Evolutionary conservation across 495 filamentous ascomycete genomes (phyloP).

Genomic region (Talaromyces proteolyticus): DNA sequence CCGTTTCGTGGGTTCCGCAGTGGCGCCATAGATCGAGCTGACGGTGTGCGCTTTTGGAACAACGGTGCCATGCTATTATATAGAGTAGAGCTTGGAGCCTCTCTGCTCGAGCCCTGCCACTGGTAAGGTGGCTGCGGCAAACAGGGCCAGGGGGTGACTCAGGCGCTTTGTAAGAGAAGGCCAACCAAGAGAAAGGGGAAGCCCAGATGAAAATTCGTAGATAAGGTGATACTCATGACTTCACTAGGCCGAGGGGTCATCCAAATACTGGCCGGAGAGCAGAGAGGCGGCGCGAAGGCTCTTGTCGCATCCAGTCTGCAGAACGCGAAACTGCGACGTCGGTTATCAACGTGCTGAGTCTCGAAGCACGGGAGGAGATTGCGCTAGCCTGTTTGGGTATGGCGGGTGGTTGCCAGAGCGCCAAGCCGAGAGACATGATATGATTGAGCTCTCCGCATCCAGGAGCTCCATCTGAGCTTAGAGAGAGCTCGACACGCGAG

Average conservation of each 20-base stretch:
- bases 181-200: neutral
- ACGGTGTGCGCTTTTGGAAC: neutral
- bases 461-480: too few species aligned
- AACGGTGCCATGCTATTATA: slow-evolving; percentile 4
- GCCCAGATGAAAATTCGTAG: neutral
- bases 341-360: neutral
- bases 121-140: neutral
- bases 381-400: neutral
- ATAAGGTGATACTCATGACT: neutral
- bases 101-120: neutral
- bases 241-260: neutral
- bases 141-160: neutral
- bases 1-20: slow-evolving; percentile 19
- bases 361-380: neutral
- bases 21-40: slow-evolving; percentile 6
- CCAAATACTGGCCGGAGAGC: neutral
- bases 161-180: neutral
- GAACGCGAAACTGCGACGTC: neutral
- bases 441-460: too few species aligned
- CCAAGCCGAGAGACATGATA: too few species aligned
- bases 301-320: neutral
- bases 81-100: neutral
- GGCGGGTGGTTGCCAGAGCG: neutral
- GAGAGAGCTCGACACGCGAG: neutral
- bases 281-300: neutral